A percentile compares a stretch with the other conserved stretches of the same genome.
phyloP scores from a whole-genome alignment of 1,284 basidiomycete species.

The Fomitiporia mediterranea region DNA sequence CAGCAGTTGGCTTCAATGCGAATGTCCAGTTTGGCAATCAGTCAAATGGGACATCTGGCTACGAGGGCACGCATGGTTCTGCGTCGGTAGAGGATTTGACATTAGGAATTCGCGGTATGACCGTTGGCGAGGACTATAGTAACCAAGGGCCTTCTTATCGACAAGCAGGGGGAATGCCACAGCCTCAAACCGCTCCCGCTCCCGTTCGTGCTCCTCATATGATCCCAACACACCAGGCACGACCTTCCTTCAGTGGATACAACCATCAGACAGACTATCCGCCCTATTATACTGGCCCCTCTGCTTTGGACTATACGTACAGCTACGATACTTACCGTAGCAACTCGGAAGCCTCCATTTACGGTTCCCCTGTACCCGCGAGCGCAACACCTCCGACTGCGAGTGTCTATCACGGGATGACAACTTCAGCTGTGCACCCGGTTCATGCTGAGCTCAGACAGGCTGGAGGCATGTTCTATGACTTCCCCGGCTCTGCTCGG shows the following conservation, averaged over 20 bases:
- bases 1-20: conserved; percentile 34
- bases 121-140: conserved; percentile 56
- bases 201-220: conserved; percentile 24
- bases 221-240: conserved; percentile 30
- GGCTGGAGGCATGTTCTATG: conserved; percentile 55
- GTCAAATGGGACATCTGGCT: conserved; percentile 30
- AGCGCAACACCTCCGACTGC: conserved; percentile 37
- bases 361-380: conserved; percentile 39
- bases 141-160: conserved; percentile 29
- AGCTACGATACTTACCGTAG: conserved; percentile 52
- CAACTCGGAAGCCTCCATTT: conserved; percentile 46
- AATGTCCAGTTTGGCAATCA: conserved; percentile 28
- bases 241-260: conserved; percentile 46
- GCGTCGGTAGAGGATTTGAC: conserved; percentile 50
- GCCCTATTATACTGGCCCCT: conserved; percentile 46
- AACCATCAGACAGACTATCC: conserved; percentile 49
- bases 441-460: conserved; percentile 41
- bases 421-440: conserved; percentile 42
- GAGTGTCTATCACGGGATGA: conserved; percentile 43
- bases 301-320: conserved; percentile 40
- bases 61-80: conserved; percentile 42
- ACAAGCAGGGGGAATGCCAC: conserved; percentile 22
- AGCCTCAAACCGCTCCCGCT: conserved; percentile 29
- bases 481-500: conserved; percentile 46
- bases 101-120: conserved; percentile 58